These are phyloP conservation scores for Hypoxylon sp. DNA, from an alignment of 2,329 filamentous ascomycete species.

Conservation along the genomic window DNA sequence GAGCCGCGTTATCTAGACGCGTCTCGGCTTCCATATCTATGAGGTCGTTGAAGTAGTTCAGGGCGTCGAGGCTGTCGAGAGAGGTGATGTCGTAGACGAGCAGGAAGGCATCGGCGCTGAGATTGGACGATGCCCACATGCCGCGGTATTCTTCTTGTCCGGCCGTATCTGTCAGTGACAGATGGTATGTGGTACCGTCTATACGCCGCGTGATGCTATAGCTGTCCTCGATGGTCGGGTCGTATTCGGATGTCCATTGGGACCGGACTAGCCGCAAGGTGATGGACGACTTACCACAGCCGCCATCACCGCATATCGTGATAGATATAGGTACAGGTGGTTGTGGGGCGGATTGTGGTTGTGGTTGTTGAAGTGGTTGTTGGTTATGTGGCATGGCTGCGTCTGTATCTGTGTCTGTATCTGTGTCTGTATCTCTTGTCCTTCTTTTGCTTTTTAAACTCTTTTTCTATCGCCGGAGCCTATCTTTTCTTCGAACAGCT, in stretches of 20 bases:
- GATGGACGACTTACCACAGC: slow-evolving; percentile 88
- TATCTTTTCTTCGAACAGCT: slow-evolving; percentile 12
- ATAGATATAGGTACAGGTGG: slow-evolving; percentile 75
- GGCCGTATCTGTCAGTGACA: slow-evolving; percentile 85
- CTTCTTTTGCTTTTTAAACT: slow-evolving; percentile 3
- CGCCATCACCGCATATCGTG: slow-evolving; percentile 89
- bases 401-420: slow-evolving; percentile 15
- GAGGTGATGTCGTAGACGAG: slow-evolving; percentile 91
- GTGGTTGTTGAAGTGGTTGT: slow-evolving; percentile 35
- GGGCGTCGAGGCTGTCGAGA: slow-evolving; percentile 75
- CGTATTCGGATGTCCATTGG: slow-evolving; percentile 88
- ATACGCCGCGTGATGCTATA: slow-evolving; percentile 86
- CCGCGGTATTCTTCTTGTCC: slow-evolving; percentile 93
- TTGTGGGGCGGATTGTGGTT: slow-evolving; percentile 50
- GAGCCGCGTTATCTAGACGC: slow-evolving; percentile 72
- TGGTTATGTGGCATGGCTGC: slow-evolving; percentile 39
- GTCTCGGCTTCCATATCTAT: slow-evolving; percentile 87
- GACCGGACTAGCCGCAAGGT: slow-evolving; percentile 85
- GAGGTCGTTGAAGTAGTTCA: slow-evolving; percentile 85
- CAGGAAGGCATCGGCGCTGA: slow-evolving; percentile 85
- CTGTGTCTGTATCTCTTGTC: not conserved
- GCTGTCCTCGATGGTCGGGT: slow-evolving; percentile 86
- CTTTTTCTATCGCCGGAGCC: slow-evolving; percentile 10
- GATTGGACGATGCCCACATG: slow-evolving; percentile 86
- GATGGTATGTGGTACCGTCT: slow-evolving; percentile 85